phyloP scores from a whole-genome alignment of 306 rosid species.

The Ziziphus jujuba region DNA sequence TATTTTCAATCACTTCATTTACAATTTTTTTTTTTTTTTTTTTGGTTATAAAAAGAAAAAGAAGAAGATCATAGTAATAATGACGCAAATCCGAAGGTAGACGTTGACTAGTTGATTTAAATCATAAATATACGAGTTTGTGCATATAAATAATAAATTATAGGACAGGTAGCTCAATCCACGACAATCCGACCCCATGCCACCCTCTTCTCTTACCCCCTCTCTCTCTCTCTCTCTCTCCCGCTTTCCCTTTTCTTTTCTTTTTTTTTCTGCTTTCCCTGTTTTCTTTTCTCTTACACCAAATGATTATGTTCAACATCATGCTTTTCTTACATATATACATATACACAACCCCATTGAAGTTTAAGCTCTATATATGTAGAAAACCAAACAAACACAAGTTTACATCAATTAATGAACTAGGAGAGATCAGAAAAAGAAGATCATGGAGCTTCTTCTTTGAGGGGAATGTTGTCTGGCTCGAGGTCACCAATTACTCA shows the following conservation, averaged over 20 bases:
- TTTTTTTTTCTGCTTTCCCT: too few relatives aligned
- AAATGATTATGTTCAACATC: conserved; percentile 41
- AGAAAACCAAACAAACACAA: background rate
- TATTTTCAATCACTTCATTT: background rate
- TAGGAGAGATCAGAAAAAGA: conserved; percentile 1
- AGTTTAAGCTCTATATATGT: background rate
- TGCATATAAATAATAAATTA: background rate
- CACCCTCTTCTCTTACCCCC: conserved; percentile 5
- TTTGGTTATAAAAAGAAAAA: background rate
- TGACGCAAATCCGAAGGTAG: conserved; percentile 18
- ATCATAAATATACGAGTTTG: background rate
- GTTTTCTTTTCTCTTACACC: conserved; percentile 35
- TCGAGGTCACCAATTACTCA: conserved; percentile 38
- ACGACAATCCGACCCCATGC: conserved; percentile 28
- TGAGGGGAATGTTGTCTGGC: conserved; percentile 72
- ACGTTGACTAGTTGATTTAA: conserved; percentile 7
- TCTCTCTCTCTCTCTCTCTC: background rate
- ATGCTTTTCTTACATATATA: too few relatives aligned
- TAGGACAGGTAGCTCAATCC: conserved; percentile 16
- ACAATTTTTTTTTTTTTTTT: background rate
- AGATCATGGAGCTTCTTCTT: conserved; percentile 42
- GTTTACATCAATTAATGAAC: background rate
- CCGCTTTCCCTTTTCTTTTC: conserved; percentile 12
- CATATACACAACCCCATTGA: too few relatives aligned
- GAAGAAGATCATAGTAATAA: conserved; percentile 12